Evolutionary conservation across 1,139 yeast species (phyloP), one percentile per base, ranked within the genome.

Genomic region (Maudiozyma humilis): DNA sequence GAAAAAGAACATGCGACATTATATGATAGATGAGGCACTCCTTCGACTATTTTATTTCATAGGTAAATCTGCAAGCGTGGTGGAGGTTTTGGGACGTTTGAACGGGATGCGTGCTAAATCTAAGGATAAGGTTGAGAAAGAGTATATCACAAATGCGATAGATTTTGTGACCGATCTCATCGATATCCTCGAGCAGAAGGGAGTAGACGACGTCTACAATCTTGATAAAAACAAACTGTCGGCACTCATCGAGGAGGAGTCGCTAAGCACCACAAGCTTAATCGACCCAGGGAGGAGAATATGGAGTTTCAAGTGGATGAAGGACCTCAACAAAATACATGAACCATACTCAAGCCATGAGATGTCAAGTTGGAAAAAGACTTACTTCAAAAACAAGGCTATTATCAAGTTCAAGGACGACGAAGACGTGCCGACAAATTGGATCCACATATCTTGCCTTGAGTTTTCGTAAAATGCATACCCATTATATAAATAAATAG

Each of bases 351-450:
- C 62, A 2, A 54, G 53, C 36, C 55, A 55, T 43, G 61, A 60
- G 43, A 60, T 60, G 64, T 57, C 57, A 32, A 51, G 53, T 43
- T 60, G 64, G 64, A 58, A 59, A 44, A 44, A 50, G 2, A 48
- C 50, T 3, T 58, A 57, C 44, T 60, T 60, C 34, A 43, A 51
- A 7, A 50, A 50, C 31, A 48, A 44, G n/a, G 63, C 53, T 4
- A 40, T 52, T 1, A 60, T 57, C 1, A 57, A 55, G 41, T 41
- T 47, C 19, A 35, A 40, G 4, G 49, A 50, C 6, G 63, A 59
- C 15, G 41, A 36, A n/a, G 58, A 59, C 40, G 47, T 45, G 36
- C 41, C 44, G 1, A 38, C 43, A 14, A 57, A 56, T 41, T 60
- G 64, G 64, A 20, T 59, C 14, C 55, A 54, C 40, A 39, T 60